Base-by-base conservation (phyloP, 2,329 filamentous ascomycete species). In the Colletotrichum higginsianum region DNA sequence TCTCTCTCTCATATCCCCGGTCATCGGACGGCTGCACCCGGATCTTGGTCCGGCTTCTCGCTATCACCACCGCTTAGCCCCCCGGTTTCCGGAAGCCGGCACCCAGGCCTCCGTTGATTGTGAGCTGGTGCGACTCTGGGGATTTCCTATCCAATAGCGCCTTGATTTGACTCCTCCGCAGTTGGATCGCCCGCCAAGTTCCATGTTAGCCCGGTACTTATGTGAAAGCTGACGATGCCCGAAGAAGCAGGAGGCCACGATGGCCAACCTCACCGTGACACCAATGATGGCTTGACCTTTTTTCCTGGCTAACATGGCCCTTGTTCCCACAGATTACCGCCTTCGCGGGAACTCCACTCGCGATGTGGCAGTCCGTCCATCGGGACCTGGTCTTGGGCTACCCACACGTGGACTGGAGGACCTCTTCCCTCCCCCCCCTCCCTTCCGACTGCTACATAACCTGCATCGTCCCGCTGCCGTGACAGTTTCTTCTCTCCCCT, bases 201-300 rank as follows among this genome's bases (percentile, higher is more conserved):
- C 30, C 16, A 47, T 44, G 1, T 67, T 72, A 65, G 66, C 66
- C 49, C 55, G 60, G 61, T 46, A 61, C 55, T 61, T 42, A 26
- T 52, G 61, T 18, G 35, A 66, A 66, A 57, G n/a, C 49, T 66
- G 55, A 16, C 66, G 70, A 72, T 69, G 52, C 70, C 70, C 38
- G 61, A 72, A 71, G 23, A 57, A 72, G 70, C 61, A 72, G 70
- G 69, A 72, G 69, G 53, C 9, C 9, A 23, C n/a, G 40, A 55
- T 62, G 38, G 52, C 35, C 58, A 44, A 23, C 57, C 67, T 67
- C 64, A 46, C 8, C 8, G 30, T 35, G 30, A 35, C 30, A 35
- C 30, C 30, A 35, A 9, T 9, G 30, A 35, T 35, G 30, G 30
- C 30, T 42, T 56, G 67, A 44, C n/a, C 49, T 50, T 26, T 50